These are phyloP conservation scores for Lactifluus hygrophoroides DNA, from an alignment of 768 basidiomycete species.

Conservation along the genomic window DNA sequence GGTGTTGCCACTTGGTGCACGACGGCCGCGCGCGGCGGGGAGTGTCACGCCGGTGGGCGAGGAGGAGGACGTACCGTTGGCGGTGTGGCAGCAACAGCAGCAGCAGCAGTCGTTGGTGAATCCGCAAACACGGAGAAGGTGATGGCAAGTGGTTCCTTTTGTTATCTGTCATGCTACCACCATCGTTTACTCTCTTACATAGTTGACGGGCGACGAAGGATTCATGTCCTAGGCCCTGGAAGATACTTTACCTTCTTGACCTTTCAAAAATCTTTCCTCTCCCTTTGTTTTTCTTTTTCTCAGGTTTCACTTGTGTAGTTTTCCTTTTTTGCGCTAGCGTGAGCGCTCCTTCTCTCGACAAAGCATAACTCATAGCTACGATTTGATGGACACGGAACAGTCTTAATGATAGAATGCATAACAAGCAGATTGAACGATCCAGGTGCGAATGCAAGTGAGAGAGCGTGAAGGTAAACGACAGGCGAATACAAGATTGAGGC, in stretches of 20 bases:
- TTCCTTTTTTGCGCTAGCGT: neutral
- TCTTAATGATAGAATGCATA: slow-evolving; percentile 16
- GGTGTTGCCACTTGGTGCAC: slow-evolving; percentile 31
- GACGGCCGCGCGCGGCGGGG: slow-evolving; percentile 37
- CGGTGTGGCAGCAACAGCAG: slow-evolving; percentile 57
- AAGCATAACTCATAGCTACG: slow-evolving; percentile 18
- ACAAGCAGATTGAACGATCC: neutral
- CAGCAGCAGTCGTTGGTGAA: slow-evolving; percentile 38
- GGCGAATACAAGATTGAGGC: too few species aligned
- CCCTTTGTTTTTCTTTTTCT: neutral
- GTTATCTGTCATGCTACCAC: neutral
- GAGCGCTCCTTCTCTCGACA: neutral
- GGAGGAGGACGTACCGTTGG: slow-evolving; percentile 75
- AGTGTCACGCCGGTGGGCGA: slow-evolving; percentile 24
- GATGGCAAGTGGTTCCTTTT: neutral
- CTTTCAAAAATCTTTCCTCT: neutral
- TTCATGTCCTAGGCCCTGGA: neutral
- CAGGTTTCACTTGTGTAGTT: neutral
- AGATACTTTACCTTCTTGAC: neutral
- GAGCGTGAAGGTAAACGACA: neutral
- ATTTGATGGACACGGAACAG: slow-evolving; percentile 18
- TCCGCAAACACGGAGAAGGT: slow-evolving; percentile 7
- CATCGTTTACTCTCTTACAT: neutral
- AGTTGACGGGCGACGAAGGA: neutral
- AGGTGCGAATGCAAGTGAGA: neutral